Evolutionary conservation across 2,329 filamentous ascomycete species (phyloP).

Genomic region (Penicillium sp.): DNA sequence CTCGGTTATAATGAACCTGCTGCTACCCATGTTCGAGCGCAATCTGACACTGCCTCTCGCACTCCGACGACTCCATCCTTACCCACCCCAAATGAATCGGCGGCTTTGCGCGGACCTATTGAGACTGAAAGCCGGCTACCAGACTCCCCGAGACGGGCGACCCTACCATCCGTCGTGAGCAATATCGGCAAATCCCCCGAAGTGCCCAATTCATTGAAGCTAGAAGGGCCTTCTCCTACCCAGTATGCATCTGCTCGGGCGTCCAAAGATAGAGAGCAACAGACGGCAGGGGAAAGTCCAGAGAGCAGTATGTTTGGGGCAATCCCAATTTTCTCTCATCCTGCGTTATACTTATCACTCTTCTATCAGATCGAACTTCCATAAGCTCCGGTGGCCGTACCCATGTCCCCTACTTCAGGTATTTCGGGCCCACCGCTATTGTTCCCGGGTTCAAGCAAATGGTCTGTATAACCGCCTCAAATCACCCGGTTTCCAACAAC

Average conservation of each 20-base stretch:
- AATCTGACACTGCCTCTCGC: constrained; percentile 34
- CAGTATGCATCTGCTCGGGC: constrained; percentile 24
- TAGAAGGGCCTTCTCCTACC: constrained; percentile 24
- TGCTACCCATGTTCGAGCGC: constrained; percentile 37
- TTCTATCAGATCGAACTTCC: constrained; percentile 40
- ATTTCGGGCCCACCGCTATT: constrained; percentile 89
- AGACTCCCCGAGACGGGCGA: constrained; percentile 23
- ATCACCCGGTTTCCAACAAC: constrained; percentile 10
- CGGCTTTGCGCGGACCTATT: constrained; percentile 21
- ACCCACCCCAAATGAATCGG: constrained; percentile 24
- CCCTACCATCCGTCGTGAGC: constrained; percentile 11
- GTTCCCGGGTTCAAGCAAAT: constrained; percentile 92
- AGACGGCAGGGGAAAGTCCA: constrained; percentile 36
- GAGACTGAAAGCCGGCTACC: constrained; percentile 35
- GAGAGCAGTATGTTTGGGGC: constrained; percentile 40
- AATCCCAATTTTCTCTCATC: background rate
- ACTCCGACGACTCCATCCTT: constrained; percentile 26
- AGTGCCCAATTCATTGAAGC: constrained; percentile 20
- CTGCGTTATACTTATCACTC: constrained; percentile 14
- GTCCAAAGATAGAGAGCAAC: constrained; percentile 33
- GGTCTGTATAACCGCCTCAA: constrained; percentile 55
- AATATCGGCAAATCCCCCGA: constrained; percentile 24
- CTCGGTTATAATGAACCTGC: constrained; percentile 65
- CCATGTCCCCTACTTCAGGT: constrained; percentile 82
- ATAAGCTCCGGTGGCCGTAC: constrained; percentile 43